phyloP scores from a whole-genome alignment of 306 rosid species.

The Prunus persica region DNA sequence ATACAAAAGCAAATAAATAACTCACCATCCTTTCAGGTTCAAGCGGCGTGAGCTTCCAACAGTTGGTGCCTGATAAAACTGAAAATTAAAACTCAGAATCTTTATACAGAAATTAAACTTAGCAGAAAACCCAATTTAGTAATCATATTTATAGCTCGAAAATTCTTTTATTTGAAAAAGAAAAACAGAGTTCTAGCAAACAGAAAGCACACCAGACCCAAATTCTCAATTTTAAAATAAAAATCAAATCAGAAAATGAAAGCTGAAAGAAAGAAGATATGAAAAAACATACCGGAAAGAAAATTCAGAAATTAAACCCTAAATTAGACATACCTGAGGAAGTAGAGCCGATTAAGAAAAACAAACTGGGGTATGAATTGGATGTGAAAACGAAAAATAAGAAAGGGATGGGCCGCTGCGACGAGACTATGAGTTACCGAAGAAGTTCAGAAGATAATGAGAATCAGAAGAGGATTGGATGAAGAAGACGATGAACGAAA shows the following conservation, averaged over 20 bases:
- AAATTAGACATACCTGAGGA: background rate
- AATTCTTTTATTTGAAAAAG: background rate
- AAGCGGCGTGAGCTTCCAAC: background rate
- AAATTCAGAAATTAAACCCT: background rate
- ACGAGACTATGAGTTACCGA: background rate
- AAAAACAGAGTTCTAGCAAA: background rate
- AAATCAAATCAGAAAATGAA: background rate
- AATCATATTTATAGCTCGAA: background rate
- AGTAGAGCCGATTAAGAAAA: background rate
- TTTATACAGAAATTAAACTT: background rate
- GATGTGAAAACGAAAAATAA: background rate
- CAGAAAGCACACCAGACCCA: background rate
- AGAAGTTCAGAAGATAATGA: background rate
- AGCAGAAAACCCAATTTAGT: background rate
- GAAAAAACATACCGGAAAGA: background rate
- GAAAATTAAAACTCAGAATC: background rate
- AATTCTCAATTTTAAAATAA: background rate
- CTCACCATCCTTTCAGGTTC: slow-evolving; percentile 26
- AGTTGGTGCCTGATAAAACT: background rate
- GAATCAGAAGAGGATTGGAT: background rate
- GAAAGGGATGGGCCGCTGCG: background rate
- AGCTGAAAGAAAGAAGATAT: too few species aligned
- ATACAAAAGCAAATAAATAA: background rate
- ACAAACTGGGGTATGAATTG: background rate
- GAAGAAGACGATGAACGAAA: background rate